Percentiles rank a stretch among this genome's conserved stretches.
Conservation (phyloP, 148 eudicot genomes). For the Vaccinium vitisidaea region DNA sequence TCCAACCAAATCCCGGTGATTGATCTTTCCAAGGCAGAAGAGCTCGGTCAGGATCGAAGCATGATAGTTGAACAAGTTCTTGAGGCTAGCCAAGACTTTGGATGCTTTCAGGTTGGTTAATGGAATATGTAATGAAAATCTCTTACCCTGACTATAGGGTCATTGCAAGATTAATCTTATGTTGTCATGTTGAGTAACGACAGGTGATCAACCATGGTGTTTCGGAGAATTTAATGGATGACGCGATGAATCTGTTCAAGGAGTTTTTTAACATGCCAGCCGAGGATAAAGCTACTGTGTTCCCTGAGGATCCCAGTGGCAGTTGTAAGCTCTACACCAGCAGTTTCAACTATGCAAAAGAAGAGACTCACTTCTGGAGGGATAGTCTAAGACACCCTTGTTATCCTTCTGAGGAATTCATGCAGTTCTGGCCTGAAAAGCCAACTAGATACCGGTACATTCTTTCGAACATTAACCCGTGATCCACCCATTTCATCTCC, state of each 20-base stretch:
- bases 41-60: slow-evolving; percentile 7
- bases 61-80: slow-evolving; percentile 20
- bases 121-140: background rate
- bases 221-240: slow-evolving; percentile 26
- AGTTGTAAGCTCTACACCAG: slow-evolving; percentile 44
- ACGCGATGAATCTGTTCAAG: slow-evolving; percentile 26
- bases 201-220: slow-evolving; percentile 55
- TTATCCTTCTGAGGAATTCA: slow-evolving; percentile 29
- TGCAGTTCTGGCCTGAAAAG: slow-evolving; percentile 42
- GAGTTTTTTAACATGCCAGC: slow-evolving; percentile 42
- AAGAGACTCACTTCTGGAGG: slow-evolving; percentile 47
- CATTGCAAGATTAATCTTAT: background rate
- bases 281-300: slow-evolving; percentile 32
- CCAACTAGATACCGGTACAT: slow-evolving; percentile 44
- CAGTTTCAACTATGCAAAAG: slow-evolving; percentile 28
- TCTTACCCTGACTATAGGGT: background rate
- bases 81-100: slow-evolving; percentile 33
- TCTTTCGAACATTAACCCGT: background rate
- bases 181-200: background rate
- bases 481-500: no score
- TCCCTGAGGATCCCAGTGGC: slow-evolving; percentile 25
- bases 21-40: slow-evolving; percentile 27
- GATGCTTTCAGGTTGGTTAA: slow-evolving; percentile 39
- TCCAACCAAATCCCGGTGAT: slow-evolving; percentile 29
- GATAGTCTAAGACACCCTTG: slow-evolving; percentile 37